Evolutionary conservation across 176 grass and related monocot species (phyloP).

Genomic region (Calamus simplicifolius): DNA sequence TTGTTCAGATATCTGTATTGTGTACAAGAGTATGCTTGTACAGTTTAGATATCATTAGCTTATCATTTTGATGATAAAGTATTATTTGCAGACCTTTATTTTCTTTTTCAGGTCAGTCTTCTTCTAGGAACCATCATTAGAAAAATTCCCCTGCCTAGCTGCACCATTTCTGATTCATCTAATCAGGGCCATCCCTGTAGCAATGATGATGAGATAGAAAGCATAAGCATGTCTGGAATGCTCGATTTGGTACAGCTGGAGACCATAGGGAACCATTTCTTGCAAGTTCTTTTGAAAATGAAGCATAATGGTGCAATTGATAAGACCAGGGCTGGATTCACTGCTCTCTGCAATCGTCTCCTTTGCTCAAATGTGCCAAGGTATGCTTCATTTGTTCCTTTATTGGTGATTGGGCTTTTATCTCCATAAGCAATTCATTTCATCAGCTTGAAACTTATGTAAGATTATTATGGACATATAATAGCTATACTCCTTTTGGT

Average conservation of each 20-base stretch:
- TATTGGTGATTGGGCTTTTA: neutral
- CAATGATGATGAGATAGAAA: slow-evolving; percentile 23
- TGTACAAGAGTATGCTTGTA: too few species aligned
- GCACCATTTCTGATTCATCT: slow-evolving; percentile 44
- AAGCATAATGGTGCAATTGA: slow-evolving; percentile 99
- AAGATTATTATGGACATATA: too few species aligned
- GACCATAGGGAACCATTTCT: slow-evolving; percentile 81
- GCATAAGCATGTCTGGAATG: slow-evolving; percentile 25
- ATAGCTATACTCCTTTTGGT: too few species aligned
- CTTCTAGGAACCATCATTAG: slow-evolving; percentile 89
- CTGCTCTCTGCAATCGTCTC: slow-evolving; percentile 92
- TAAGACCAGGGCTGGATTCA: slow-evolving; percentile 96
- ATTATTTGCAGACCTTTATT: neutral
- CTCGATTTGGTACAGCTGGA: slow-evolving; percentile 82
- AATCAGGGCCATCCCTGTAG: slow-evolving; percentile 21
- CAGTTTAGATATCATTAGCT: too few species aligned
- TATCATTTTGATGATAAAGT: neutral
- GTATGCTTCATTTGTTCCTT: slow-evolving; percentile 28
- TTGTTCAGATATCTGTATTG: too few species aligned
- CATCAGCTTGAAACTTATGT: too few species aligned
- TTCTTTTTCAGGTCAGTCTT: slow-evolving; percentile 77
- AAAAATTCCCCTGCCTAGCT: slow-evolving; percentile 87
- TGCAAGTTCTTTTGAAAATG: slow-evolving; percentile 99
- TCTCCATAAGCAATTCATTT: too few species aligned
- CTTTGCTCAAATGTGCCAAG: slow-evolving; percentile 97